Evolutionary conservation across 139 green algal species (phyloP).

Genomic region (Protoeuglena noctilucae): DNA sequence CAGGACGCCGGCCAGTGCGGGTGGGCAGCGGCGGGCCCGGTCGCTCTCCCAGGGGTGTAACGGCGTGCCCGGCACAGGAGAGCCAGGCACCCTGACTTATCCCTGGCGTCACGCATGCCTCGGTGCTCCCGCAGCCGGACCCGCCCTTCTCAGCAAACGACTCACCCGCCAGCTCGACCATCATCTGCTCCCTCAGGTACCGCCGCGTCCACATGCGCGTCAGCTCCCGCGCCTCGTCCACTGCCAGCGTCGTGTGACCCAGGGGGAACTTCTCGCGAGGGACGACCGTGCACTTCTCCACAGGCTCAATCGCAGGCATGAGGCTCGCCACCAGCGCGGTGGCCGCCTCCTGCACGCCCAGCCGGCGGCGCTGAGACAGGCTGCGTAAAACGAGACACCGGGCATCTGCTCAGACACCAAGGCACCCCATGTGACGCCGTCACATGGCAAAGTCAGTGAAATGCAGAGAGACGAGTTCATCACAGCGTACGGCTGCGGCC

Average conservation of each 20-base stretch:
- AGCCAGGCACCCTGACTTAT: no score
- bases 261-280: slow-evolving; percentile 50
- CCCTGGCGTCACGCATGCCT: not conserved
- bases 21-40: not conserved
- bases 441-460: no score
- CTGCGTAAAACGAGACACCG: no score
- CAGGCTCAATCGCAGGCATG: slow-evolving; percentile 68
- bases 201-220: slow-evolving; percentile 38
- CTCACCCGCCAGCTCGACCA: slow-evolving; percentile 40
- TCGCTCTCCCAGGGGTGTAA: not conserved
- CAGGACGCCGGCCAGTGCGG: not conserved
- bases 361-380: slow-evolving; percentile 11
- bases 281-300: slow-evolving; percentile 53
- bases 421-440: no score
- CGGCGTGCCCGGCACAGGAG: not conserved
- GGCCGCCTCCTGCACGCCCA: slow-evolving; percentile 50
- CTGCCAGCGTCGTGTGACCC: slow-evolving; percentile 58
- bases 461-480: no score
- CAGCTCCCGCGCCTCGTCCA: slow-evolving; percentile 36
- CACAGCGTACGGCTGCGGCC: no score
- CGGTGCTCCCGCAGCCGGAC: no score
- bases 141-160: not conserved
- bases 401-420: no score
- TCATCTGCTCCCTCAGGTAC: slow-evolving; percentile 65
- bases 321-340: slow-evolving; percentile 54